phyloP scores from a whole-genome alignment of 1,139 yeast species.

The Yamadazyma sp. region DNA sequence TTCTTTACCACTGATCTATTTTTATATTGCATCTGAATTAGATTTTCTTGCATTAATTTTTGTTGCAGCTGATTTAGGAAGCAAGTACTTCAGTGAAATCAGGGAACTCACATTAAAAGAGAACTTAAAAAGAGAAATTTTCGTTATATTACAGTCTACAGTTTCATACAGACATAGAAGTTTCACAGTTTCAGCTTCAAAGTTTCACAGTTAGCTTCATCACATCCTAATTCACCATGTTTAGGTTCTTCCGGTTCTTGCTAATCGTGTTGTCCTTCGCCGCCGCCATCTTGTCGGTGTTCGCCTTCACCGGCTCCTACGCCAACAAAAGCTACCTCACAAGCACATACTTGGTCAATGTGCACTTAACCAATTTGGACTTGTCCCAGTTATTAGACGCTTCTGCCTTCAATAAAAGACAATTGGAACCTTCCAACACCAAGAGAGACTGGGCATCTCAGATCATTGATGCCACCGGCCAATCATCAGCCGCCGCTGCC shows the following conservation, averaged over 20 bases:
- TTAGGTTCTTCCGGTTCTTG: conserved; percentile 34
- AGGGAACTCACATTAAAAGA: too few relatives aligned
- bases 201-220: too few relatives aligned
- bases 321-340: conserved; percentile 36
- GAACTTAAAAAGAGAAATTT: too few relatives aligned
- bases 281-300: conserved; percentile 32
- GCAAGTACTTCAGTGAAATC: too few relatives aligned
- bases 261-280: conserved; percentile 37
- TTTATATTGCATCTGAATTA: too few relatives aligned
- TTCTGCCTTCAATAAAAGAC: conserved; percentile 10
- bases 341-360: conserved; percentile 35
- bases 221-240: too few relatives aligned
- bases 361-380: conserved; percentile 37
- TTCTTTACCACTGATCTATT: too few relatives aligned
- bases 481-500: conserved; percentile 8
- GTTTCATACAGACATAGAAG: not conserved
- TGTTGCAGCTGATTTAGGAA: too few relatives aligned
- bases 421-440: conserved; percentile 6
- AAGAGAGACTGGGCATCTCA: conserved; percentile 18
- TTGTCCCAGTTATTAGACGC: conserved; percentile 30
- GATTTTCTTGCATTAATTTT: too few relatives aligned
- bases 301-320: conserved; percentile 46
- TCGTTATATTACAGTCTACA: too few relatives aligned
- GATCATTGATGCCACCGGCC: conserved; percentile 16
- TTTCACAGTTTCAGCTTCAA: not conserved